Evolutionary conservation across 148 eudicot species (phyloP).

Genomic region (Silene latifolia): DNA sequence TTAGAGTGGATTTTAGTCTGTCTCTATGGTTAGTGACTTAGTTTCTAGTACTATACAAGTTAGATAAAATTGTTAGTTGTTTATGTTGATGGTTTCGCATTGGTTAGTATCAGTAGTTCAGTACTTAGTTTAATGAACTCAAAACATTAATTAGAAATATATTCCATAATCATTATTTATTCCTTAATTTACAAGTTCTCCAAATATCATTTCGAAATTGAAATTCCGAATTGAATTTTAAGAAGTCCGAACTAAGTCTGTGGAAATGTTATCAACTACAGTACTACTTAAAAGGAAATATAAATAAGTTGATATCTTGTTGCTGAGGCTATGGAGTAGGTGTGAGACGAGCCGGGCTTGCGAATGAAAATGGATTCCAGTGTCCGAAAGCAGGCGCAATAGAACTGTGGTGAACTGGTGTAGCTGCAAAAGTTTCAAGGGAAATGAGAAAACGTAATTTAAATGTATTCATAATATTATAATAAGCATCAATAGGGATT

Average conservation of each 20-base stretch:
- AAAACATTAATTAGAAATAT: not conserved
- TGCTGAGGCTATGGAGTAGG: slow-evolving; percentile 29
- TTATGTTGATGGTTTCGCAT: too few species aligned
- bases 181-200: not conserved
- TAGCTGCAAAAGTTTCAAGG: slow-evolving; percentile 8
- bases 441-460: not conserved
- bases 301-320: too few species aligned
- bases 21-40: not conserved
- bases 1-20: not conserved
- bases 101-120: not conserved
- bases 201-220: not conserved
- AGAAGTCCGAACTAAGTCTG: not conserved
- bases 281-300: too few species aligned
- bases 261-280: too few species aligned
- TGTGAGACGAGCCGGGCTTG: slow-evolving; percentile 20
- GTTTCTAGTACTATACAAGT: not conserved
- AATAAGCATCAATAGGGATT: too few species aligned
- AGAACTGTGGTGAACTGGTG: slow-evolving; percentile 21
- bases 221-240: not conserved
- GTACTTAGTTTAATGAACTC: not conserved
- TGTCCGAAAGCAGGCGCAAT: slow-evolving; percentile 10
- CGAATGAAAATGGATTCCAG: slow-evolving; percentile 16
- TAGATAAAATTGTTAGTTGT: not conserved
- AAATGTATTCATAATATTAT: too few species aligned
- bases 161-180: too few species aligned